Conservation (phyloP, 805 yeast species). For the Metschnikowia reukaufii region DNA sequence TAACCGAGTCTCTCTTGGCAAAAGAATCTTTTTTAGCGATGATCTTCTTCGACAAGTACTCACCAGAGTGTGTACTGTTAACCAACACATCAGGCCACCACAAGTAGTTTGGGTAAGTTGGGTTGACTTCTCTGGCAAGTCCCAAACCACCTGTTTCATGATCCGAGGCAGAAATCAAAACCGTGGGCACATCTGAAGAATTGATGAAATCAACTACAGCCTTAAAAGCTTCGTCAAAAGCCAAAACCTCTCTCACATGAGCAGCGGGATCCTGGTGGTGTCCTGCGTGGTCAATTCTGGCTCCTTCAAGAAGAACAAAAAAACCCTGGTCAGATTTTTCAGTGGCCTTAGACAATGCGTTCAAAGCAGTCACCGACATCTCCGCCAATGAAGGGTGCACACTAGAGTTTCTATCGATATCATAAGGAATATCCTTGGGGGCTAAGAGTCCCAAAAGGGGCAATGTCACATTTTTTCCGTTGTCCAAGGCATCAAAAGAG, state of each 20-base stretch:
- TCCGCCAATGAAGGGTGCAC: conserved; percentile 77
- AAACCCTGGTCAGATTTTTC: conserved; percentile 76
- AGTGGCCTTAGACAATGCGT: conserved; percentile 63
- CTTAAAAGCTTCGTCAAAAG: conserved; percentile 76
- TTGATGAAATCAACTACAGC: conserved; percentile 72
- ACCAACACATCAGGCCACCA: conserved; percentile 81
- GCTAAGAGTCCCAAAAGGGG: conserved; percentile 80
- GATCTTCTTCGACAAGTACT: conserved; percentile 54
- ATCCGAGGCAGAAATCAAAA: conserved; percentile 79
- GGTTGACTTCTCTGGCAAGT: conserved; percentile 69
- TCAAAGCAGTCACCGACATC: conserved; percentile 70
- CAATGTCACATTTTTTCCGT: conserved; percentile 62
- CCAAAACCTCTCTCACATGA: conserved; percentile 85
- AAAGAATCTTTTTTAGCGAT: conserved; percentile 31
- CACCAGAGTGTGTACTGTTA: conserved; percentile 75
- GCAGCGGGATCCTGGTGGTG: conserved; percentile 93
- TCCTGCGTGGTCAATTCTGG: conserved; percentile 93
- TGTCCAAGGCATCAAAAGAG: conserved; percentile 53
- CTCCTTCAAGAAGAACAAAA: conserved; percentile 83
- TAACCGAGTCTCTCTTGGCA: conserved; percentile 17
- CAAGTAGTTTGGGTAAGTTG: conserved; percentile 72
- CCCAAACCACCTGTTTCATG: conserved; percentile 95
- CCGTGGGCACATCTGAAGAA: conserved; percentile 67
- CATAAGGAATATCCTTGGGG: conserved; percentile 77
- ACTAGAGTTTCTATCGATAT: conserved; percentile 64